Base-by-base conservation (phyloP, 2,329 filamentous ascomycete genomes). In the Neurospora crassa region DNA sequence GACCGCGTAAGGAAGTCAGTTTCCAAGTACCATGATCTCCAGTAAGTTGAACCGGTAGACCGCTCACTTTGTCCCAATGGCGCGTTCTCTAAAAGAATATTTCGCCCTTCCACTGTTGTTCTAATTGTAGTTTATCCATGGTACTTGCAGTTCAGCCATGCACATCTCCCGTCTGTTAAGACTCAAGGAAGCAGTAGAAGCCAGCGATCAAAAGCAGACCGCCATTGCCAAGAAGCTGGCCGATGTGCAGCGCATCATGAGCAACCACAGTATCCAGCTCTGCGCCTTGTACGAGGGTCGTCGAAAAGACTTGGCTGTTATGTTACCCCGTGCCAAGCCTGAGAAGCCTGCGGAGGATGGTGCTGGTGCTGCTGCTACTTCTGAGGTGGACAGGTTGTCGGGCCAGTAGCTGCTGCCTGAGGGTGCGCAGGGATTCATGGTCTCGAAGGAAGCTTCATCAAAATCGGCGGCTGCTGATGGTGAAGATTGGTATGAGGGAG, bases 261-360 rank as follows among this genome's bases (percentile, higher is more conserved):
- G 73, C 16, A 75, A 75, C 40, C 70, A 75, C 37, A 75, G 71
- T 1, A 40, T 74, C 2, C 75, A 74, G 68, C 69, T 76, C 59
- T 69, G 63, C 34, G 73, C 72, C 16, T 70, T 76, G 67, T 76
- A 76, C 16, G 63, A 72, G 29, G 75, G 70, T 5, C 74, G 74
- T 11, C 67, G 63, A 41, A 70, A 70, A 53, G 75, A 76, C 40
- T 41, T 76, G 12, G 59, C 47, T 42, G 53, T 4, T 67, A 12
- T 75, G 41, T 20, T 72, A 45, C 40, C 37, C 18, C 12, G 29
- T 45, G 8, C 16, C 2, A 29, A 34, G 14, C 34, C 7, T 37
- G n/a, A 20, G 40, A 42, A 47, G 20, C 40, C 10, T 3, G 41
- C 8, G 5, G 42, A 43, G 11, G 69, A 37, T 53, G 59, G 59